Evolutionary conservation across 2,329 filamentous ascomycete species (phyloP).

Genomic region (Scortechinia acanthostroma): DNA sequence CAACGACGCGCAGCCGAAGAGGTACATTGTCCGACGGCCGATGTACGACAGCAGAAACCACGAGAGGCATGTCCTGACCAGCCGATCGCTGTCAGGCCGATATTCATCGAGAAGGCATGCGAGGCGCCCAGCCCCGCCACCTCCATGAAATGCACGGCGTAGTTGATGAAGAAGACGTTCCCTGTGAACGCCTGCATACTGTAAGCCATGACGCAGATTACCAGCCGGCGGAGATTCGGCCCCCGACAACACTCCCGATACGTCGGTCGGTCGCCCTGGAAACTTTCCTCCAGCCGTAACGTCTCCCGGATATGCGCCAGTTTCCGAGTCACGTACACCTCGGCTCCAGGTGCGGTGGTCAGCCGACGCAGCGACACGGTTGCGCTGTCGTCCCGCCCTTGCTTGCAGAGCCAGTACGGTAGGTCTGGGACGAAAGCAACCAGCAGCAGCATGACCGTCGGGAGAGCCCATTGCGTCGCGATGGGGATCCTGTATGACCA

Average conservation of each 20-base stretch:
- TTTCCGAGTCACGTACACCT: constrained; percentile 9
- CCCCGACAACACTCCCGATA: constrained; percentile 16
- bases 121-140: constrained; percentile 12
- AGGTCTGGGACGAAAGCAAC: constrained; percentile 5
- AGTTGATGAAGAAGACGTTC: constrained; percentile 16
- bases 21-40: constrained; percentile 28
- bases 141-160: constrained; percentile 16
- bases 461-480: constrained; percentile 5
- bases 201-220: constrained; percentile 13
- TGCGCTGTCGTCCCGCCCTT: constrained; percentile 4
- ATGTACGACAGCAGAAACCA: constrained; percentile 26
- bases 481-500: constrained; percentile 5
- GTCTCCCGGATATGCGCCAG: constrained; percentile 18
- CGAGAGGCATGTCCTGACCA: constrained; percentile 27
- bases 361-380: constrained; percentile 4
- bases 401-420: constrained; percentile 6
- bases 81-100: constrained; percentile 29
- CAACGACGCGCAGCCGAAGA: constrained; percentile 20
- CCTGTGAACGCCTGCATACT: constrained; percentile 17
- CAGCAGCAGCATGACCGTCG: constrained; percentile 5
- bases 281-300: constrained; percentile 11
- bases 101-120: constrained; percentile 26
- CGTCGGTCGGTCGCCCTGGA: constrained; percentile 4
- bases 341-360: constrained; percentile 8
- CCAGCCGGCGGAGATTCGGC: constrained; percentile 13